Evolutionary conservation across 495 filamentous ascomycete species (phyloP), one percentile per base, ranked within the genome.

Genomic region (Tetracladium marchalianum): DNA sequence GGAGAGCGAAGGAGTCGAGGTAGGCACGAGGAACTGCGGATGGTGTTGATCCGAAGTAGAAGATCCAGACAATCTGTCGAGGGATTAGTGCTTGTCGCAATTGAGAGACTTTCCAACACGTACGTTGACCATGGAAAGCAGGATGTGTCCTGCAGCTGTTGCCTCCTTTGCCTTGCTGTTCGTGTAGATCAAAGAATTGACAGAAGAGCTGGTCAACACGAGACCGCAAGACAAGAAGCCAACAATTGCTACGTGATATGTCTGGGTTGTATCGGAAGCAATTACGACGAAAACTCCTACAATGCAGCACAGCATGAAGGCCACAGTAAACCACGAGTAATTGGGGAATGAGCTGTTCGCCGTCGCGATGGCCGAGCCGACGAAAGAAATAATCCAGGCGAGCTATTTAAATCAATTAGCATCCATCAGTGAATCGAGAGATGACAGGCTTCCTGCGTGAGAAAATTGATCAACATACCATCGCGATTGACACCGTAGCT

Each of bases 41-140:
- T 5, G 93, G 89, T 1, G 85, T 81, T 7, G 92, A 95, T 46
- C 92, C 92, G 57, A 94, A 99, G 68, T 97, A 95, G 68, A 95
- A 94, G 50, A 97, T 95, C 92, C 92, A 99, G 39, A 97, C 77
- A 57, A 96, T 85, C 90, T 96, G 32, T 16, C 34, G 7, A 12
- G 11, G 27, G 31, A 18, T 56, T 41, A 47, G 43, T 35, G 13
- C 22, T 36, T 16, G 13, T 15, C 2, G 46, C 24, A 41, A 38
- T 18, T 11, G 31, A 27, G 4, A 15, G 13, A 11, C 35, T 36
- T 22, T 10, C 43, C n/a, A 34, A 11, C 43, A 72, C 83, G 59
- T 73, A 95, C 90, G 59, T 85, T 78, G 43, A 97, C 81, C 80
- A 97, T 96, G 31, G 90, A 86, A 27, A 97, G 71, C n/a, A 97